A percentile compares a stretch with the other conserved stretches of the same genome.
phyloP scores from a whole-genome alignment of 352 stramenopile genomes.

The Pythium sp. region DNA sequence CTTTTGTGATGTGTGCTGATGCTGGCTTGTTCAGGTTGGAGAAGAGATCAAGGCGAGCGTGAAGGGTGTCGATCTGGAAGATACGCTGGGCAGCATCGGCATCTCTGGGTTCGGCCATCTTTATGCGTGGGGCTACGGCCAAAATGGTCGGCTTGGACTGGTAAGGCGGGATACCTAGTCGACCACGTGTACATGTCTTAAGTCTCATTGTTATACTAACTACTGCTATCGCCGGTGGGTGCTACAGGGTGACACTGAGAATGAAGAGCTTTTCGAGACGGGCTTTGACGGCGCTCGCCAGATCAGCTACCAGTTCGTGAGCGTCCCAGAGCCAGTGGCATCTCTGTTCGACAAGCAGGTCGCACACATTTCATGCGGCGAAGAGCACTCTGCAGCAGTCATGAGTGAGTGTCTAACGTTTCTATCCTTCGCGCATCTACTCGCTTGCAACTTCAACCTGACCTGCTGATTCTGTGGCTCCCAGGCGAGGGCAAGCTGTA shows the following conservation, averaged over 20 bases:
- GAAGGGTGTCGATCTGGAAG: conserved; percentile 39
- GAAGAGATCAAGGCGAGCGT: conserved; percentile 44
- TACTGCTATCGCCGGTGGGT: neutral
- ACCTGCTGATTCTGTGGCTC: neutral
- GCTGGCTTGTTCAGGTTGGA: conserved; percentile 24
- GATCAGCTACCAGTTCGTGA: conserved; percentile 65
- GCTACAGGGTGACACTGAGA: conserved; percentile 59
- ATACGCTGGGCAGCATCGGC: conserved; percentile 43
- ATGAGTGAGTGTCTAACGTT: conserved; percentile 33
- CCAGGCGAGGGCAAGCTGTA: conserved; percentile 60
- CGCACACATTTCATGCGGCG: conserved; percentile 50
- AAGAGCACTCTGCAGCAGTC: conserved; percentile 65
- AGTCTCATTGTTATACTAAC: no score
- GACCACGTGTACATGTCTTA: no score
- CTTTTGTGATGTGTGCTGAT: neutral
- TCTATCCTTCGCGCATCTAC: neutral
- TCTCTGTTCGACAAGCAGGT: conserved; percentile 49
- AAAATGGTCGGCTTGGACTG: conserved; percentile 64
- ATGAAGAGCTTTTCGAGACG: conserved; percentile 58
- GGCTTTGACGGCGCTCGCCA: conserved; percentile 66
- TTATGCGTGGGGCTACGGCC: conserved; percentile 67
- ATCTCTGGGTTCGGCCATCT: conserved; percentile 40
- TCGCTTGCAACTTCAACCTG: neutral
- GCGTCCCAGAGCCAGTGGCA: conserved; percentile 41
- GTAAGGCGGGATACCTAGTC: neutral